Evolutionary conservation across 768 basidiomycete genomes (phyloP).

Genomic region (Postia placenta): DNA sequence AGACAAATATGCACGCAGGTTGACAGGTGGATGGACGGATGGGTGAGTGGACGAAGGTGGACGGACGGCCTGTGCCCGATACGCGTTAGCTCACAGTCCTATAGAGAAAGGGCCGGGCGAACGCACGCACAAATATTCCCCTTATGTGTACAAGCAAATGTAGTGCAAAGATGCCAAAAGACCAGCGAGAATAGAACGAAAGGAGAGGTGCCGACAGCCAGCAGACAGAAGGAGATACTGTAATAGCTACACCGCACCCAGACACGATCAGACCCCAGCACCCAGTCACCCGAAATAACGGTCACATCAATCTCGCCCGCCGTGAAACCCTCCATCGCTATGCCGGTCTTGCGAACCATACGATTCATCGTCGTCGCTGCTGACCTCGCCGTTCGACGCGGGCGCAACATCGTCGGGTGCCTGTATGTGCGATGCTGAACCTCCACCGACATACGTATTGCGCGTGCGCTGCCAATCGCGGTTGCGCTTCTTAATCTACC

Average conservation of each 20-base stretch:
- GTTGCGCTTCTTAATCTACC: conserved; percentile 26
- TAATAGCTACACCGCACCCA: background rate
- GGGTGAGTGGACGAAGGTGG: background rate
- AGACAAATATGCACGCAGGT: too few relatives aligned
- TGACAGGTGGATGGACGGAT: too few relatives aligned
- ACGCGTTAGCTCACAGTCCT: too few relatives aligned
- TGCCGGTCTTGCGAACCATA: conserved; percentile 21
- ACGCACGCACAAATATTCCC: too few relatives aligned
- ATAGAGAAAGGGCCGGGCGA: too few relatives aligned
- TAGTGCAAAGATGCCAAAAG: too few relatives aligned
- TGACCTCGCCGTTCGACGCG: conserved; percentile 19
- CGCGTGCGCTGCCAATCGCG: conserved; percentile 20
- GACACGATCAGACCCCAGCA: background rate
- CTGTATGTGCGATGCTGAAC: background rate
- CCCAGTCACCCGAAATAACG: too few relatives aligned
- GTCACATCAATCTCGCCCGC: conserved; percentile 13
- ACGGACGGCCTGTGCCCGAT: background rate
- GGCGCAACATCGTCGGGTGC: conserved; percentile 12
- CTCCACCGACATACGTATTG: conserved; percentile 3
- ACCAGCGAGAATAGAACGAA: background rate
- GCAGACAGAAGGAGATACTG: conserved; percentile 1
- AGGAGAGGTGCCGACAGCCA: background rate
- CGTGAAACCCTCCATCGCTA: conserved; percentile 18
- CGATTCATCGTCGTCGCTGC: conserved; percentile 27
- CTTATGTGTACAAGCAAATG: background rate